phyloP scores from a whole-genome alignment of 139 green algal genomes.

The Coelastrella sp. region DNA sequence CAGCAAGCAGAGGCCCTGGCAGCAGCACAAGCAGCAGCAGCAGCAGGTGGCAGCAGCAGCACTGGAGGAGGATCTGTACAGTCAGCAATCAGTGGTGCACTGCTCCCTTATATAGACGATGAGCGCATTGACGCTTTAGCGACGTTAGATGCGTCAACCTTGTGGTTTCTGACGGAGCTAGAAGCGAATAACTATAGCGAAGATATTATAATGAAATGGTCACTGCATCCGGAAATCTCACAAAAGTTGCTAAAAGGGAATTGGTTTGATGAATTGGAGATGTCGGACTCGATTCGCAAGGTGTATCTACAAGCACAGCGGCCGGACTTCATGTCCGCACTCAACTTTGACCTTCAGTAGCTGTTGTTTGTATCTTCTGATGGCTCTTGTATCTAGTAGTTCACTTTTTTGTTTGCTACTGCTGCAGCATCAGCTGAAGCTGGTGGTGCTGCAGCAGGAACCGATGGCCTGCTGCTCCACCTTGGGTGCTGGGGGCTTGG shows the following conservation, averaged over 20 bases:
- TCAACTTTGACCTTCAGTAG: conserved; percentile 25
- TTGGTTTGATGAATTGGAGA: neutral
- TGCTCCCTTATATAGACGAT: conserved; percentile 38
- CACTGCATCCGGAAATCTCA: neutral
- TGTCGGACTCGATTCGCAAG: conserved; percentile 1
- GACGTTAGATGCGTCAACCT: conserved; percentile 7
- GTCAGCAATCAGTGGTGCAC: neutral
- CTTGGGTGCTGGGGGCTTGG: too few species aligned
- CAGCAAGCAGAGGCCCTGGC: conserved; percentile 1
- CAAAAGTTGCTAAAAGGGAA: conserved; percentile 8
- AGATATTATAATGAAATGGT: conserved; percentile 43
- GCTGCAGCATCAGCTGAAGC: too few species aligned
- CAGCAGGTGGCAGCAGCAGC: conserved; percentile 12
- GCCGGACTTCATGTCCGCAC: conserved; percentile 3
- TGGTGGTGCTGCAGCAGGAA: too few species aligned
- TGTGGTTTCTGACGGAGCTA: conserved; percentile 45
- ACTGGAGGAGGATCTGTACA: neutral
- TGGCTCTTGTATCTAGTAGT: too few species aligned
- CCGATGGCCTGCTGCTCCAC: too few species aligned
- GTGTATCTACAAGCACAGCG: conserved; percentile 29
- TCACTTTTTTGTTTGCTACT: too few species aligned
- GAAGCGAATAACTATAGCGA: neutral
- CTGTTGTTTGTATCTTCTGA: too few species aligned
- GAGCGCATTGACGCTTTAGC: conserved; percentile 8
- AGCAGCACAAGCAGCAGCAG: conserved; percentile 32